Base-by-base conservation (phyloP, 2,329 filamentous ascomycete species). In the Colletotrichum destructivum region DNA sequence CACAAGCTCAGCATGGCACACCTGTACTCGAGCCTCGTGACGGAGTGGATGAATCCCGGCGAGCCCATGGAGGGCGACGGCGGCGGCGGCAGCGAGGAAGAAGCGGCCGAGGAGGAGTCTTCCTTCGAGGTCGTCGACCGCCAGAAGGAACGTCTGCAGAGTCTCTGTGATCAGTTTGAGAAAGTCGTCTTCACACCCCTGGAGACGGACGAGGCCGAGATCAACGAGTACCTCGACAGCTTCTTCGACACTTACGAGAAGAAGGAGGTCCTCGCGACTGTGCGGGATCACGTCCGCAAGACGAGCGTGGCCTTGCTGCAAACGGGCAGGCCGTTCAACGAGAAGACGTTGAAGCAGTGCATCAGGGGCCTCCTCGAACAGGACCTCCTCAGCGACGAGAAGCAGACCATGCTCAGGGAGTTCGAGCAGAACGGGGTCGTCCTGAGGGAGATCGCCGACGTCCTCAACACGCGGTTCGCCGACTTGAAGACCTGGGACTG, bases 391-490 rank as follows among this genome's bases (percentile, higher is more conserved):
- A 82, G 82, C 0, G 76, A 85, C 35, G 83, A 84, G 66, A 82
- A 84, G 54, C 76, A 82, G 2, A 81, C 81, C 69, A 81, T 83
- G 0, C 77, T 88, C 18, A 80, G 77, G 7, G 85, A 86, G 55
- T 85, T 88, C 63, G 75, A 81, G 26, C 76, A 77, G 11, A 86
- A 84, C 62, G 68, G 75, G 0, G 78, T 82, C 35, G 83, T 88
- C 11, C 74, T 88, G 13, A 78, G 77, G 2, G 87, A 89, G 76
- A 82, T 89, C 16, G 83, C 84, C 0, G 86, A 88, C 66, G 86
- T 88, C 2, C 80, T 88, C 61, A 88, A 88, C 72, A 87, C 88
- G 82, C 82, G 86, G 16, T 79, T 88, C 7, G 77, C 82, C 3
- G 80, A 82, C 0, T 75, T 88, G 1, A 78, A 82, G 3, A 79